These are phyloP conservation scores for Xerocomellus amylosporus DNA, from an alignment of 768 basidiomycete species.

Conservation along the genomic window DNA sequence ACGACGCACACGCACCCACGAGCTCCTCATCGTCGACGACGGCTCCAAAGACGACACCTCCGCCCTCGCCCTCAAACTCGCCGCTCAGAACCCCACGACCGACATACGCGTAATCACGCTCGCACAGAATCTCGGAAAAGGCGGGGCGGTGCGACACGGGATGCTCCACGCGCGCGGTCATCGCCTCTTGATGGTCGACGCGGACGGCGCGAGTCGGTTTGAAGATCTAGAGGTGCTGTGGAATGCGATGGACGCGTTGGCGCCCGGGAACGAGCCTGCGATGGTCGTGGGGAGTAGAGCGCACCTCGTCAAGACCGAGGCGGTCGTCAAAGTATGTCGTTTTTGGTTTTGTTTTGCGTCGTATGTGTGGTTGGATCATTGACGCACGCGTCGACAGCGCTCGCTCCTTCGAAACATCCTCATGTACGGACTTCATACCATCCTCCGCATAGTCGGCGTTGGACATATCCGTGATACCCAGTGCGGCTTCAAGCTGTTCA, in stretches of 20 bases:
- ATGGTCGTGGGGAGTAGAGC: slow-evolving; percentile 88
- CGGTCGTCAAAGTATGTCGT: slow-evolving; percentile 77
- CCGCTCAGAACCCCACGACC: slow-evolving; percentile 47
- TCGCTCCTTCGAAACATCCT: slow-evolving; percentile 85
- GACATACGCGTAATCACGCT: slow-evolving; percentile 79
- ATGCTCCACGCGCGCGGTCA: slow-evolving; percentile 78
- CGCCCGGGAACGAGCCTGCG: slow-evolving; percentile 47
- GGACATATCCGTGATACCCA: slow-evolving; percentile 92
- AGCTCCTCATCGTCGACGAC: slow-evolving; percentile 89
- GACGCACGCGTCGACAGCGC: slow-evolving; percentile 48
- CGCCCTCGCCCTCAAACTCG: slow-evolving; percentile 59
- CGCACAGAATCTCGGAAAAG: slow-evolving; percentile 84
- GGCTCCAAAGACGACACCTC: slow-evolving; percentile 80
- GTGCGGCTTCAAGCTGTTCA: slow-evolving; percentile 96
- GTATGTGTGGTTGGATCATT: neutral
- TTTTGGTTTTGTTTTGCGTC: neutral
- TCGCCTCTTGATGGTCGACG: slow-evolving; percentile 87
- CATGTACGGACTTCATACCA: slow-evolving; percentile 91
- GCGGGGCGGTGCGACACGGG: slow-evolving; percentile 90
- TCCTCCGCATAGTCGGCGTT: slow-evolving; percentile 85
- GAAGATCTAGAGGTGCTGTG: slow-evolving; percentile 80
- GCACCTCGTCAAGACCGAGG: slow-evolving; percentile 88
- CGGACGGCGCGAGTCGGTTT: slow-evolving; percentile 90
- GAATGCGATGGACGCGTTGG: slow-evolving; percentile 64
- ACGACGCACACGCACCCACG: slow-evolving; percentile 54